Conservation (phyloP, 2,329 filamentous ascomycete genomes). For the Neonectria sp. region DNA sequence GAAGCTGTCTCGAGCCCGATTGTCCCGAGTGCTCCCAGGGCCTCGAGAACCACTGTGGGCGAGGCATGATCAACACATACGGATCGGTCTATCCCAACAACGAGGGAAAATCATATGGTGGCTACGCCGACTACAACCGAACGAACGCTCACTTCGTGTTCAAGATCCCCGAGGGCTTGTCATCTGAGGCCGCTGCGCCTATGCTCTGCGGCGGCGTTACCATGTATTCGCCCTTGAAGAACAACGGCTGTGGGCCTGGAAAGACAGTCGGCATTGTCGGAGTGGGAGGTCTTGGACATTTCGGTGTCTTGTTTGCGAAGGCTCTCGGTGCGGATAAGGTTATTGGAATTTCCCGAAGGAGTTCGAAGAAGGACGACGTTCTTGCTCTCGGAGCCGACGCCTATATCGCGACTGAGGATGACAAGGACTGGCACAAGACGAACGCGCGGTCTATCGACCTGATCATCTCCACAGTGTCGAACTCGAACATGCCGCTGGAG, state of each 20-base stretch:
- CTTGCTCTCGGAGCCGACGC: constrained; percentile 69
- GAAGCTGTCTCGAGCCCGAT: constrained; percentile 68
- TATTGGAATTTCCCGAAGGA: constrained; percentile 70
- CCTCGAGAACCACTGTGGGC: constrained; percentile 77
- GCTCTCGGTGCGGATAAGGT: constrained; percentile 71
- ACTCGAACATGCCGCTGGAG: constrained; percentile 34
- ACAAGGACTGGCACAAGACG: constrained; percentile 64
- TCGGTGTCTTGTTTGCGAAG: constrained; percentile 76
- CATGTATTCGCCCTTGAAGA: constrained; percentile 80
- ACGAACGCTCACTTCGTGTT: constrained; percentile 57
- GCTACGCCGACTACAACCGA: constrained; percentile 61
- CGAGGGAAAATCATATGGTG: constrained; percentile 72
- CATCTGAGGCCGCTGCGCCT: constrained; percentile 74
- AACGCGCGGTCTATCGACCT: constrained; percentile 76
- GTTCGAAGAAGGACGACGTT: constrained; percentile 70
- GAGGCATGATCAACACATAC: constrained; percentile 73
- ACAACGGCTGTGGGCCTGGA: constrained; percentile 80
- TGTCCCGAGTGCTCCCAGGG: constrained; percentile 68
- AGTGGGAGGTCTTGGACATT: constrained; percentile 79
- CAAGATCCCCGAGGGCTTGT: constrained; percentile 81
- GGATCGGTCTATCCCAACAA: constrained; percentile 70
- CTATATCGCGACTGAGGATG: constrained; percentile 69
- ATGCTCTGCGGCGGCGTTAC: constrained; percentile 90
- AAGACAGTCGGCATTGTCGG: constrained; percentile 83
- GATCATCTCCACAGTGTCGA: constrained; percentile 75